Evolutionary conservation across 2,329 filamentous ascomycete species (phyloP).

Genomic region (Penicillium palitans): DNA sequence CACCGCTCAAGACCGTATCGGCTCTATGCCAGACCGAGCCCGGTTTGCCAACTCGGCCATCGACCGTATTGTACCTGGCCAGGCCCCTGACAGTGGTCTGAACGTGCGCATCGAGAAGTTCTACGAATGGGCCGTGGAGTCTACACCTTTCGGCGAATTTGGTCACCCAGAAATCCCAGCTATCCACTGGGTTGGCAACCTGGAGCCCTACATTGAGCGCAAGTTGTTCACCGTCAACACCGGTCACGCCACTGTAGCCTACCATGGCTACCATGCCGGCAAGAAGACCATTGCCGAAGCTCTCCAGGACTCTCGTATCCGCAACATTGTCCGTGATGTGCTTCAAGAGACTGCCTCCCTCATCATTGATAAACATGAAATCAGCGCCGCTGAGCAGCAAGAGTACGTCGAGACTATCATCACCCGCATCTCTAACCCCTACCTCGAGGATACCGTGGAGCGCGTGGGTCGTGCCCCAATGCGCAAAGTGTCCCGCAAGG

Average conservation of each 20-base stretch:
- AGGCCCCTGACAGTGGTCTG: slow-evolving; percentile 75
- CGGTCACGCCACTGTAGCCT: slow-evolving; percentile 90
- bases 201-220: slow-evolving; percentile 95
- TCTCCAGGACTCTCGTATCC: slow-evolving; percentile 76
- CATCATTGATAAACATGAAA: slow-evolving; percentile 84
- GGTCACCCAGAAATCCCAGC: slow-evolving; percentile 75
- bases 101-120: slow-evolving; percentile 97
- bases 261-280: slow-evolving; percentile 85
- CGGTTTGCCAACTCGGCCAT: slow-evolving; percentile 97
- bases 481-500: slow-evolving; percentile 90
- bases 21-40: slow-evolving; percentile 70
- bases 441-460: slow-evolving; percentile 88
- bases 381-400: slow-evolving; percentile 71
- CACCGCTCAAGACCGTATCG: slow-evolving; percentile 66
- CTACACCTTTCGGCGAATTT: slow-evolving; percentile 73
- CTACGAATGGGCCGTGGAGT: slow-evolving; percentile 97
- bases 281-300: slow-evolving; percentile 90
- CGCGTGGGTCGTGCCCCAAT: slow-evolving; percentile 93
- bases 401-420: slow-evolving; percentile 92
- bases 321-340: slow-evolving; percentile 73
- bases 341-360: slow-evolving; percentile 83
- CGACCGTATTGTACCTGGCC: slow-evolving; percentile 94
- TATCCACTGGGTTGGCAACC: slow-evolving; percentile 88
- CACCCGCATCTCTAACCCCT: slow-evolving; percentile 86
- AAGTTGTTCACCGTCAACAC: slow-evolving; percentile 99